phyloP scores from a whole-genome alignment of 192 early-diverging fungal genomes.

The Gryganskiella cystojenkinii region DNA sequence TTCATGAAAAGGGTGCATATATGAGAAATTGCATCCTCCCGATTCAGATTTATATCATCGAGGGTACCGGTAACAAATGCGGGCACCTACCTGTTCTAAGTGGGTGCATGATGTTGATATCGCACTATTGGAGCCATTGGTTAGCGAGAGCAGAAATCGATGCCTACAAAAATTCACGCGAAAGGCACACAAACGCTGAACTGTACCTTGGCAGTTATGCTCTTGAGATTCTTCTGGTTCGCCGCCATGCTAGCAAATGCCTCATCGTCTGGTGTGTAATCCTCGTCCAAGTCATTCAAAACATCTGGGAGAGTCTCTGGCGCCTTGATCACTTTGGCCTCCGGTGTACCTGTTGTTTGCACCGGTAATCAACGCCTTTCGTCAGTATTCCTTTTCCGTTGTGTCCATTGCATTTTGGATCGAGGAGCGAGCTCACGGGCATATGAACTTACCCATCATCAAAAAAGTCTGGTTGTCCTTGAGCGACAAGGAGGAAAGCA shows the following conservation, averaged over 20 bases:
- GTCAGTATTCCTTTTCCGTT: neutral
- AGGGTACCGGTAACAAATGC: neutral
- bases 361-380: neutral
- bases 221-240: constrained; percentile 57
- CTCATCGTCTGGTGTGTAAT: constrained; percentile 60
- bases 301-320: constrained; percentile 63
- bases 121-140: no score
- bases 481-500: constrained; percentile 25
- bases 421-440: no score
- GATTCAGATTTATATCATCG: no score
- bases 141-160: no score
- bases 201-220: constrained; percentile 55
- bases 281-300: constrained; percentile 66
- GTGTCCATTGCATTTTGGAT: no score
- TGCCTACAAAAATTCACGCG: neutral
- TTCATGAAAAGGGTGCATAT: no score
- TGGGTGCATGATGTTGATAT: constrained; percentile 63
- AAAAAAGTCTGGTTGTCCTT: constrained; percentile 52
- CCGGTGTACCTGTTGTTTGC: constrained; percentile 61
- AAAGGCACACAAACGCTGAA: neutral
- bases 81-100: constrained; percentile 47
- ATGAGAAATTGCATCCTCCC: no score
- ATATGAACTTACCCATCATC: constrained; percentile 41
- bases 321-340: constrained; percentile 64
- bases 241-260: constrained; percentile 52